phyloP scores from a whole-genome alignment of 306 rosid species.

The Prunus davidiana region DNA sequence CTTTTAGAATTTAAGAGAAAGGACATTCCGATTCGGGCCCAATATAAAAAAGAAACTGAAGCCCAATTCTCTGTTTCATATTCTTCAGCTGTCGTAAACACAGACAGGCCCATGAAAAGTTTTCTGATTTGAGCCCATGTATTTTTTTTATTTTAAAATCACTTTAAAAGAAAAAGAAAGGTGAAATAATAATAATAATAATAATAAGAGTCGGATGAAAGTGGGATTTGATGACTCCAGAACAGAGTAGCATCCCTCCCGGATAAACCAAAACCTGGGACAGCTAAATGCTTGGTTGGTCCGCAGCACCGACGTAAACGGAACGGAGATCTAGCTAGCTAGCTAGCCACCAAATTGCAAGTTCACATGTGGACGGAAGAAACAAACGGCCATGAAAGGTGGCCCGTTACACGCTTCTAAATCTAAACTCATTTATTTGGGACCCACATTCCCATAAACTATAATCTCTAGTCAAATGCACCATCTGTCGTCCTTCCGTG shows the following conservation, averaged over 20 bases:
- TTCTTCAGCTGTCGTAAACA: background rate
- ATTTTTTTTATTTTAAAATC: background rate
- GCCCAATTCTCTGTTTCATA: background rate
- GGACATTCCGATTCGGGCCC: background rate
- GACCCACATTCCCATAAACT: background rate
- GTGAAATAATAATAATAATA: background rate
- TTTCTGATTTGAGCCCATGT: background rate
- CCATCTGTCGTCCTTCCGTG: too few relatives aligned
- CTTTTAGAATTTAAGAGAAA: too few relatives aligned
- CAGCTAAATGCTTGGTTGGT: background rate
- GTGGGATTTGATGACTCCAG: background rate
- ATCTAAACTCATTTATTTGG: background rate
- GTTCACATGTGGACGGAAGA: background rate
- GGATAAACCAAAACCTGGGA: background rate
- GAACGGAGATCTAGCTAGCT: slow-evolving; percentile 39
- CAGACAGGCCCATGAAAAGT: background rate
- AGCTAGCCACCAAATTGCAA: background rate
- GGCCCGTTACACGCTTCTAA: slow-evolving; percentile 16
- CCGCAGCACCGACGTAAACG: slow-evolving; percentile 50
- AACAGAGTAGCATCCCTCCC: background rate
- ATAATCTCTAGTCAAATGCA: background rate
- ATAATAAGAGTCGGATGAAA: background rate
- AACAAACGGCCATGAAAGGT: slow-evolving; percentile 40
- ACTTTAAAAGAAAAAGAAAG: background rate
- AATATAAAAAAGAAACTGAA: background rate